These are phyloP conservation scores for Suhomyces panamericanus DNA, from an alignment of 1,139 yeast species.

Conservation along the genomic window DNA sequence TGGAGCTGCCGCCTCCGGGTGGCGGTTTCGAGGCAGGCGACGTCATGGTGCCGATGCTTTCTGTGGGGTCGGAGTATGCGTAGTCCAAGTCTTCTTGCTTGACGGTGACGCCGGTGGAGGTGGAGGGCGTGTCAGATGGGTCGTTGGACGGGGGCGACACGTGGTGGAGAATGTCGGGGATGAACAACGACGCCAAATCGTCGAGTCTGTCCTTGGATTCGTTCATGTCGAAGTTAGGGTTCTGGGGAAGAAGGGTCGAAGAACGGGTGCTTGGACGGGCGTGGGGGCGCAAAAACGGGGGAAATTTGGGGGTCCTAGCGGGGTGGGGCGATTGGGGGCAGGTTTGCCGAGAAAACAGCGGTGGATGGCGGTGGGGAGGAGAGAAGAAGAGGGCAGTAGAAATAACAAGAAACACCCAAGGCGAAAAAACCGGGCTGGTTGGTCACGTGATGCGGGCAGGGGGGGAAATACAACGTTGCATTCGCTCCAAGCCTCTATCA, in stretches of 20 bases:
- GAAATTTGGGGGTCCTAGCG: not conserved
- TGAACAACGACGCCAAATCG: slow-evolving; percentile 44
- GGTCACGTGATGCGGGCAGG: not conserved
- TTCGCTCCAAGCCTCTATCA: not conserved
- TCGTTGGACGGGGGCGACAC: slow-evolving; percentile 13
- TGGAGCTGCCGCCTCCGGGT: slow-evolving; percentile 1
- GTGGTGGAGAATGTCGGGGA: slow-evolving; percentile 44
- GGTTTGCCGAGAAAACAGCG: not conserved
- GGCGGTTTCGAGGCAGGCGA: slow-evolving; percentile 10
- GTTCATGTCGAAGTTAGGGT: slow-evolving; percentile 10
- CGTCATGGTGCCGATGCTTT: slow-evolving; percentile 3
- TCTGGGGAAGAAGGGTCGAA: not conserved
- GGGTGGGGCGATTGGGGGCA: no score
- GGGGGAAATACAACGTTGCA: slow-evolving; percentile 4
- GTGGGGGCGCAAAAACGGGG: not conserved
- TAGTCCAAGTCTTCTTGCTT: slow-evolving; percentile 26
- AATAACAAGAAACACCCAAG: not conserved
- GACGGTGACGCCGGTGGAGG: slow-evolving; percentile 11
- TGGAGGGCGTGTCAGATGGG: slow-evolving; percentile 7
- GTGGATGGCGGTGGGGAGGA: not conserved
- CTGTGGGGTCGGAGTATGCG: slow-evolving; percentile 8
- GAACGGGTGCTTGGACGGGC: not conserved
- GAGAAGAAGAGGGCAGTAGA: not conserved
- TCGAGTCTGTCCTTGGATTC: slow-evolving; percentile 32
- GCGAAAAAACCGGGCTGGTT: not conserved